Base-by-base conservation (phyloP, 352 stramenopile species). In the Lagenidium giganteum region DNA sequence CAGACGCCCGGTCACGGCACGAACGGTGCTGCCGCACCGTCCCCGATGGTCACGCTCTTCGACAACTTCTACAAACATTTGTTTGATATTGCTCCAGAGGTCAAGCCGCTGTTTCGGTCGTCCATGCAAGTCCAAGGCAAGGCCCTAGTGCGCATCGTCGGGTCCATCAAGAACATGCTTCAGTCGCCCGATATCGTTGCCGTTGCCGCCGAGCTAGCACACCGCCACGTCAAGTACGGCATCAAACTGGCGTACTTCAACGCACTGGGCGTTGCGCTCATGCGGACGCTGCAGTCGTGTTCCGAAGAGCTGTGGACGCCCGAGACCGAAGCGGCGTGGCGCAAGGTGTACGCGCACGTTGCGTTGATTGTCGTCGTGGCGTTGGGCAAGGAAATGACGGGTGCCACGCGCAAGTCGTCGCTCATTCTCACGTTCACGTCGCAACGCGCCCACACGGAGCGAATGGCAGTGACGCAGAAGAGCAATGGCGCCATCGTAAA, bases 1-100 rank as follows among this genome's bases (percentile, higher is more conserved):
- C 33, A 45, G 16, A 16, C 11, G 21, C n/a, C n/a, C n/a, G n/a
- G n/a, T n/a, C n/a, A n/a, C n/a, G 33, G 12, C 31, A 46, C 5
- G 24, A 17, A 11, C 26, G 32, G 35, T 20, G 44, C 39, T 11
- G 35, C 53, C 3, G 32, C 44, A 9, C 54, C 53, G 13, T 55
- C 60, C 1, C 42, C 58, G 7, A 67, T 67, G 42, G 55, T 70
- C 18, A 28, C 51, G 34, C 53, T 71, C 20, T 75, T 70, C 25
- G 60, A 75, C 39, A 57, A 54, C 22, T 74, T 74, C 31, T 70
- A 74, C 57, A 57, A 60, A 31, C 48, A 59, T 31, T 32, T 74
- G 16, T 74, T 70, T 30, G 54, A 62, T 28, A 43, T 64, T 20
- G 59, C 50, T 3, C 56, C 64, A 4, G 50, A 64, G 18, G 56